phyloP scores from a whole-genome alignment of 768 basidiomycete species.

The Rhodotorula babjevae region DNA sequence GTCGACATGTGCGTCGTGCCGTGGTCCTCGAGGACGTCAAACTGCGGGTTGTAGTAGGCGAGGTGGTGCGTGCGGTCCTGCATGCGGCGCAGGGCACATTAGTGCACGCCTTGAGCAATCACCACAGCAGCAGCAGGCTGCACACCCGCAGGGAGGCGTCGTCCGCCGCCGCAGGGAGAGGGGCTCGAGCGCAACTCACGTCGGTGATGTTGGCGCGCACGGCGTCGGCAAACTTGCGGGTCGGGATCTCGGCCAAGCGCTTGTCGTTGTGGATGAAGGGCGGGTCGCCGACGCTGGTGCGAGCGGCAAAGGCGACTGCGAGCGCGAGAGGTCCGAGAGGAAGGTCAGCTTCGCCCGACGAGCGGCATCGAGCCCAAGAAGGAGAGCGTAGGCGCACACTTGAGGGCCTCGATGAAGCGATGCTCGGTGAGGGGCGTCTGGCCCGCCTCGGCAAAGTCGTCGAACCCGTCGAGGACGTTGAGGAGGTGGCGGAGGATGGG shows the following conservation, averaged over 20 bases:
- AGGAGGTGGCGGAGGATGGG: conserved; percentile 85
- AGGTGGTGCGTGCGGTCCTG: conserved; percentile 76
- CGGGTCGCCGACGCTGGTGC: conserved; percentile 79
- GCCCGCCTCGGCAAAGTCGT: conserved; percentile 52
- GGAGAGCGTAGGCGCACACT: conserved; percentile 55
- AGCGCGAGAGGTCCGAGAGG: too few species aligned
- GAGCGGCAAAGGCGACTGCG: conserved; percentile 62
- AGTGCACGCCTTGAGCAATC: too few species aligned
- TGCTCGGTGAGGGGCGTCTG: conserved; percentile 66
- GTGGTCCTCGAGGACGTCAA: conserved; percentile 70
- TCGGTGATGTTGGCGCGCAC: conserved; percentile 72
- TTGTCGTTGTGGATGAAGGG: conserved; percentile 50
- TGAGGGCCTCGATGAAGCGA: conserved; percentile 74
- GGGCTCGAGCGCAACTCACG: conserved; percentile 51
- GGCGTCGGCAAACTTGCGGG: conserved; percentile 55
- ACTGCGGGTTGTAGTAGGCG: conserved; percentile 77
- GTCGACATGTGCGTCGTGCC: conserved; percentile 90
- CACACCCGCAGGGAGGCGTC: too few species aligned
- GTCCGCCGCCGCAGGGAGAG: too few species aligned
- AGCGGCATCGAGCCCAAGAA: too few species aligned
- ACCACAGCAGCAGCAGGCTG: too few species aligned
- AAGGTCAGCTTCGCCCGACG: too few species aligned
- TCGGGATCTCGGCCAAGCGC: conserved; percentile 35
- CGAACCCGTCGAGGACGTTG: conserved; percentile 78
- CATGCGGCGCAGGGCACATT: neutral